Evolutionary conservation across 2,329 filamentous ascomycete species (phyloP).

Genomic region (Triangularia verruculosa): DNA sequence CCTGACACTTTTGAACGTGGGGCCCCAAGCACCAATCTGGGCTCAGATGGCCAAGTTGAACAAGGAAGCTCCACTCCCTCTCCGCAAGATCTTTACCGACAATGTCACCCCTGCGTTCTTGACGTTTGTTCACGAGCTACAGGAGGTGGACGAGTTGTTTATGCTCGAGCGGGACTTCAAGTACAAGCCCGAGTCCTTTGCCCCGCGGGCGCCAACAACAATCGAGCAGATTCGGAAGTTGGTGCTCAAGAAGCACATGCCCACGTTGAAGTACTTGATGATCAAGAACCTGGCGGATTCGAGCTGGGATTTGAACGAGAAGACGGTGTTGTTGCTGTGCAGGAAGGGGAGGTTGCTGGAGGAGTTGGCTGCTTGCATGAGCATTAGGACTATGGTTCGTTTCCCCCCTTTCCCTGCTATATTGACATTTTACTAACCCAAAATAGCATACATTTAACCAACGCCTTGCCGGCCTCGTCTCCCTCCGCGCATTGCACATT

Average conservation of each 20-base stretch:
- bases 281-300: conserved; percentile 54
- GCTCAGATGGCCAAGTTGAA: conserved; percentile 54
- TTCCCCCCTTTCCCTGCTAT: not conserved
- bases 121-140: conserved; percentile 50
- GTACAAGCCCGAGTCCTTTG: conserved; percentile 52
- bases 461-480: conserved; percentile 49
- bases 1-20: conserved; percentile 62
- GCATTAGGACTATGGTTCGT: conserved; percentile 53
- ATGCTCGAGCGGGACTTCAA: conserved; percentile 54
- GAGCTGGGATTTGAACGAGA: conserved; percentile 57
- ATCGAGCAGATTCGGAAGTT: conserved; percentile 58
- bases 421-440: not conserved
- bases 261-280: conserved; percentile 53
- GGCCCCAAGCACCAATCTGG: conserved; percentile 60
- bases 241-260: conserved; percentile 57
- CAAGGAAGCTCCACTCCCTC: conserved; percentile 45
- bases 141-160: conserved; percentile 56
- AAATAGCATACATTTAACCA: conserved; percentile 56
- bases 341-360: conserved; percentile 47
- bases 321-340: conserved; percentile 53
- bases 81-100: conserved; percentile 61
- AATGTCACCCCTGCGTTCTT: conserved; percentile 57
- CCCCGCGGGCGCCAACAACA: conserved; percentile 46
- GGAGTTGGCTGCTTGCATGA: conserved; percentile 56
- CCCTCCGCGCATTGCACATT: conserved; percentile 55